Evolutionary conservation across 2,329 filamentous ascomycete genomes (phyloP).

Genomic region (Monilinia aucupariae): DNA sequence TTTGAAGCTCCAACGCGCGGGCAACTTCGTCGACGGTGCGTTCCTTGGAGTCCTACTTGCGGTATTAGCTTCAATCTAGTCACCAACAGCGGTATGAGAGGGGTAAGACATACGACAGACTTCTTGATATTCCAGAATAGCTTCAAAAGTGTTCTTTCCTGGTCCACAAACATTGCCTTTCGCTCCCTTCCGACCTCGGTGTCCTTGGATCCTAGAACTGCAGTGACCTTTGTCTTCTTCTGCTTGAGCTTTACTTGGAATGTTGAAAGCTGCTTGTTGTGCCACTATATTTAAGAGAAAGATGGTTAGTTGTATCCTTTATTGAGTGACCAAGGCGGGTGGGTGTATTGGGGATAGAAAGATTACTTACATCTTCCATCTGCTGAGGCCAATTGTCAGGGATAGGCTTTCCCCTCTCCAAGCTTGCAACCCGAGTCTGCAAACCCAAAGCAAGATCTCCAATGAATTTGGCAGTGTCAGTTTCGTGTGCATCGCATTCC

Average conservation of each 20-base stretch:
- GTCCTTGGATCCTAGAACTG: background rate
- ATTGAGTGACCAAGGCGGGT: rapidly evolving
- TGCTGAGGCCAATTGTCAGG: background rate
- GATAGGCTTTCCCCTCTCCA: slow-evolving; percentile 1
- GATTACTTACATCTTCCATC: background rate
- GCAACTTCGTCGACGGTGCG: background rate
- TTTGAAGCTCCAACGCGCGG: background rate
- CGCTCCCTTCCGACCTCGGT: background rate
- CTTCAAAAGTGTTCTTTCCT: background rate
- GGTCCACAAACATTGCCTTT: background rate
- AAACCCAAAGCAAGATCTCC: background rate
- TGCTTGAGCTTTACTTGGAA: background rate
- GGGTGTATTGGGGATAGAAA: background rate
- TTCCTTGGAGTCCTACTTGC: background rate
- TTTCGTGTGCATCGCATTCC: background rate
- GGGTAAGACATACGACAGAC: background rate
- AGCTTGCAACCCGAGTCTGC: background rate
- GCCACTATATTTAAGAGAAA: background rate
- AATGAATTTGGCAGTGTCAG: background rate
- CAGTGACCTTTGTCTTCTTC: background rate
- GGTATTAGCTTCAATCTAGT: background rate
- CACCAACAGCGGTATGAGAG: background rate
- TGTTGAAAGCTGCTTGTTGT: background rate
- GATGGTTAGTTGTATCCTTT: background rate
- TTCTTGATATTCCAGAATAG: slow-evolving; percentile 9